Evolutionary conservation across 768 basidiomycete species (phyloP).

Genomic region (Boletus bicolor): DNA sequence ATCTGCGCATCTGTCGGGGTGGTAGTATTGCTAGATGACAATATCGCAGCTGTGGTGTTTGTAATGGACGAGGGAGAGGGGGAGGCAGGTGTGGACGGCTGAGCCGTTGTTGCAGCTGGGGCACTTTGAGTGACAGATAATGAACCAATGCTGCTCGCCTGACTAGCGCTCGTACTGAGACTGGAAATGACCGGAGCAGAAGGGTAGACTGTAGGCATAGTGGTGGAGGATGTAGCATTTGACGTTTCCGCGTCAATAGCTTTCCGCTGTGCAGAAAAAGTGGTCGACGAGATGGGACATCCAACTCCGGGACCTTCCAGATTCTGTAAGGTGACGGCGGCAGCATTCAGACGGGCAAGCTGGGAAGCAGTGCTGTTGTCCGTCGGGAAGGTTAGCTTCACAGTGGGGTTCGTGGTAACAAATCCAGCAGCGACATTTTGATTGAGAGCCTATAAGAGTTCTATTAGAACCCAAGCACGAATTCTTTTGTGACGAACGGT

Average conservation of each 20-base stretch:
- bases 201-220: neutral
- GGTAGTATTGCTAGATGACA: conserved; percentile 5
- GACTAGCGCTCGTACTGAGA: neutral
- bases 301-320: conserved; percentile 63
- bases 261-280: conserved; percentile 42
- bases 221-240: neutral
- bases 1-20: conserved; percentile 25
- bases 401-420: conserved; percentile 61
- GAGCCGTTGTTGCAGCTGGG: neutral
- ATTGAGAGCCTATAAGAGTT: conserved; percentile 37
- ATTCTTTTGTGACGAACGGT: conserved; percentile 30
- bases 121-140: neutral
- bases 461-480: neutral
- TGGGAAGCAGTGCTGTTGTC: conserved; percentile 52
- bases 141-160: neutral
- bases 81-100: neutral
- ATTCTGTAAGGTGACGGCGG: conserved; percentile 71
- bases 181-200: neutral
- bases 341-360: conserved; percentile 55
- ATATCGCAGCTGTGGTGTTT: neutral
- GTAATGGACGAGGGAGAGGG: neutral
- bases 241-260: conserved; percentile 22
- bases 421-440: conserved; percentile 59
- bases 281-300: conserved; percentile 65
- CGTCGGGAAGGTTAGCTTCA: conserved; percentile 60